Conservation (phyloP, 441 rosid genomes). For the Erodium trifolium region DNA sequence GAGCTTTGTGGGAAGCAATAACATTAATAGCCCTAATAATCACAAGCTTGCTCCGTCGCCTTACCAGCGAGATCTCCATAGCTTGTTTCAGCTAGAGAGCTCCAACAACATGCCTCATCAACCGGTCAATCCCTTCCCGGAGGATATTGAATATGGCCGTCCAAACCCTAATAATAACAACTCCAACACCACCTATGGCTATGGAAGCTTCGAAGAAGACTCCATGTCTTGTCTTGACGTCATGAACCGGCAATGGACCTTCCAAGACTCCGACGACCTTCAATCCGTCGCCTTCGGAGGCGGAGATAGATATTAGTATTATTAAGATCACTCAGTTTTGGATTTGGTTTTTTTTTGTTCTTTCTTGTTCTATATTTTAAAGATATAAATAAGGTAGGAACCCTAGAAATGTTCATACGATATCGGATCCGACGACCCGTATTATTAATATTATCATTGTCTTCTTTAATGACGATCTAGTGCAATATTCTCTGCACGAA, state of each 20-base stretch:
- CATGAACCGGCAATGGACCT: conserved; percentile 37
- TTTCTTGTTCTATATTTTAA: conserved; percentile 30
- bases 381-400: conserved; percentile 27
- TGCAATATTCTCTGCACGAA: background rate
- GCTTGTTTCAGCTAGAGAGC: conserved; percentile 31
- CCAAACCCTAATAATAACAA: conserved; percentile 34
- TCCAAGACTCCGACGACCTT: conserved; percentile 46
- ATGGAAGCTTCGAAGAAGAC: conserved; percentile 33
- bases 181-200: conserved; percentile 26
- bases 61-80: conserved; percentile 32
- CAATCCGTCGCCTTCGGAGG: conserved; percentile 44
- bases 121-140: conserved; percentile 12
- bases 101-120: conserved; percentile 22
- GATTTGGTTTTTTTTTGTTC: conserved; percentile 21
- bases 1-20: conserved; percentile 19
- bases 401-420: conserved; percentile 31
- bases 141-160: conserved; percentile 4
- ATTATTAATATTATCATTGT: conserved; percentile 12
- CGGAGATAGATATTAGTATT: conserved; percentile 18
- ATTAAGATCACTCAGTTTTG: conserved; percentile 24
- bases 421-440: background rate
- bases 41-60: conserved; percentile 19
- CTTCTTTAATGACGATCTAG: background rate
- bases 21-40: conserved; percentile 29
- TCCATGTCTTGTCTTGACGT: conserved; percentile 31